Base-by-base conservation (phyloP, 1,284 basidiomycete species). In the Pyrrhoderma noxium region DNA sequence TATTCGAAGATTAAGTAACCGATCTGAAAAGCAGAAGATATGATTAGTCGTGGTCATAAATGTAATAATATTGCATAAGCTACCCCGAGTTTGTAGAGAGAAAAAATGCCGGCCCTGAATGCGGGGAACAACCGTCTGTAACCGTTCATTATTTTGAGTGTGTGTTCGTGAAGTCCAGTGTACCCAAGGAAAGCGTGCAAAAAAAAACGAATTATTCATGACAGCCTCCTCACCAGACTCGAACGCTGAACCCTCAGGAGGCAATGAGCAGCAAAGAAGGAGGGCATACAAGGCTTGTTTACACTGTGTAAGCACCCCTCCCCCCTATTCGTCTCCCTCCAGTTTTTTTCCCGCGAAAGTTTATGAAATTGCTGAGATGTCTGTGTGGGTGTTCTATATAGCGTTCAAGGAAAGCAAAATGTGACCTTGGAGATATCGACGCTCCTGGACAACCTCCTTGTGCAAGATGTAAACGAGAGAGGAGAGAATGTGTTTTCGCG, bases 391-490 rank as follows among this genome's bases (percentile, higher is more conserved):
- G 36, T 11, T 31, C 27, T 8, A 16, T 27, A 27, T 36, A 55
- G 54, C 60, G 67, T 2, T 55, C 67, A 43, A 59, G 69, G 9
- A 72, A 72, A 53, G 67, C 70, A 8, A 64, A 65, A 56, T 71
- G 70, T 54, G 70, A 72, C 51, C 60, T 72, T 8, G 70, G 70
- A 21, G 67, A 71, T 51, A 66, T 69, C 36, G 70, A 71, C 49
- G 60, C 63, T 2, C 70, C 70, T 0, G 64, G 62, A 8, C 64
- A 70, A 43, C 68, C 69, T 3, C 70, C 70, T 3, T 72, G 70
- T 51, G 60, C 65, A 3, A 58, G 70, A 18, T 73, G 71, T 51
- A 62, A 67, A 23, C 62, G 71, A 23, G 70, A 71, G 52, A 62
- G 68, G 52, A 59, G 66, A 11, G 64, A 69, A 23, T 73, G 71